These are phyloP conservation scores for Penicillium freii DNA, from an alignment of 2,329 filamentous ascomycete genomes.

Conservation along the genomic window DNA sequence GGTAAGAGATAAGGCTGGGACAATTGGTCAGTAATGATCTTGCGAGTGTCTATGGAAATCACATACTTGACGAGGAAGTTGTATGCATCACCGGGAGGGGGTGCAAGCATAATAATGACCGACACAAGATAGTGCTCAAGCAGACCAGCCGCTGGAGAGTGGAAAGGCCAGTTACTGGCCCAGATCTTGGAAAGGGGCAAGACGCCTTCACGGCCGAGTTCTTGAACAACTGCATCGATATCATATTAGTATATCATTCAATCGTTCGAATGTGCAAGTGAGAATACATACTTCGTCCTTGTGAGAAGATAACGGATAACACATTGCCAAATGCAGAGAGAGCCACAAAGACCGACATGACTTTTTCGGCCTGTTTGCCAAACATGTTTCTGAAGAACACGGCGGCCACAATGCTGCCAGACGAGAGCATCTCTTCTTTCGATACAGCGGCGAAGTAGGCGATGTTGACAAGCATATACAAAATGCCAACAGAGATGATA, in stretches of 20 bases:
- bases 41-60: not conserved
- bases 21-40: not conserved
- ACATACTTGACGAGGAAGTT: constrained; percentile 55
- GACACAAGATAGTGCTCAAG: constrained; percentile 67
- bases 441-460: constrained; percentile 61
- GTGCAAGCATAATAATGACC: constrained; percentile 63
- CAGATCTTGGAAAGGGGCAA: constrained; percentile 65
- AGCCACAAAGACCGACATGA: constrained; percentile 61
- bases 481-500: constrained; percentile 53
- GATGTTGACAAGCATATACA: constrained; percentile 59
- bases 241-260: constrained; percentile 4
- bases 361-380: constrained; percentile 53
- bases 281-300: constrained; percentile 38
- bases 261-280: not conserved
- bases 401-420: constrained; percentile 56
- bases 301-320: constrained; percentile 55
- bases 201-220: constrained; percentile 68
- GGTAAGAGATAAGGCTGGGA: constrained; percentile 39
- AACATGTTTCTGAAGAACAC: constrained; percentile 62
- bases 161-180: constrained; percentile 67
- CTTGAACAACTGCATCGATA: constrained; percentile 41
- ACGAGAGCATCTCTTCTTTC: constrained; percentile 54
- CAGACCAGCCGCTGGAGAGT: constrained; percentile 57
- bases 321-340: constrained; percentile 62
- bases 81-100: constrained; percentile 66